Base-by-base conservation (phyloP, 2,329 filamentous ascomycete species). In the Cadophora sp. region DNA sequence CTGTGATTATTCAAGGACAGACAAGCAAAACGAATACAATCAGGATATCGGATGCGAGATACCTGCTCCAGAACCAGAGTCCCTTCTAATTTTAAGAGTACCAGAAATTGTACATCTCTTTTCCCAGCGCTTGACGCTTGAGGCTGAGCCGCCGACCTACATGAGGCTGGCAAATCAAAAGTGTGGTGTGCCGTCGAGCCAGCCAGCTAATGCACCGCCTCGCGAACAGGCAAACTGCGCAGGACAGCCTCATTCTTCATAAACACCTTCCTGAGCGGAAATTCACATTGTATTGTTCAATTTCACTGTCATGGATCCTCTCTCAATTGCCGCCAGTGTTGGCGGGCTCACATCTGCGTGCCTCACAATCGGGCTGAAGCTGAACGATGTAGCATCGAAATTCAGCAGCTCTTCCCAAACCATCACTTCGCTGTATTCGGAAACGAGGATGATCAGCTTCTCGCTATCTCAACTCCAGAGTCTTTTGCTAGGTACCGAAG, bases 251-350 rank as follows among this genome's bases (percentile, higher is more conserved):
- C 16, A 43, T 43, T 11, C 40, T 43, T 16, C 12, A 16, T 16
- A 16, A 3, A 43, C 2, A 19, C 19, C 16, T 43, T 43, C 40
- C 16, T 14, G 19, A 3, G 5, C 40, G 16, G 2, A 43, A 19
- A 11, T 43, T 19, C 40, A 19, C 14, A 2, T 14, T 19, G 40
- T 43, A 37, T 19, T 3, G 2, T 43, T 16, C 16, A 2, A 43
- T 43, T 43, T 16, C 6, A 19, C 40, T 19, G 3, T 19, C 40
- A 43, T 43, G 40, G 40, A 43, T 22, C 31, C 56, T 43, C 27
- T 60, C 4, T 60, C 56, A 43, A 43, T 60, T 26, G 56, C 56
- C 16, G 56, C 56, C 8, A 60, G 56, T 24, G 34, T 60, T 11
- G 56, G 31, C 24, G 56, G 56, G 5, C 56, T 60, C 2, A 60